phyloP scores from a whole-genome alignment of 202 grass and related monocot species.

The Hordeum pubiflorum region DNA sequence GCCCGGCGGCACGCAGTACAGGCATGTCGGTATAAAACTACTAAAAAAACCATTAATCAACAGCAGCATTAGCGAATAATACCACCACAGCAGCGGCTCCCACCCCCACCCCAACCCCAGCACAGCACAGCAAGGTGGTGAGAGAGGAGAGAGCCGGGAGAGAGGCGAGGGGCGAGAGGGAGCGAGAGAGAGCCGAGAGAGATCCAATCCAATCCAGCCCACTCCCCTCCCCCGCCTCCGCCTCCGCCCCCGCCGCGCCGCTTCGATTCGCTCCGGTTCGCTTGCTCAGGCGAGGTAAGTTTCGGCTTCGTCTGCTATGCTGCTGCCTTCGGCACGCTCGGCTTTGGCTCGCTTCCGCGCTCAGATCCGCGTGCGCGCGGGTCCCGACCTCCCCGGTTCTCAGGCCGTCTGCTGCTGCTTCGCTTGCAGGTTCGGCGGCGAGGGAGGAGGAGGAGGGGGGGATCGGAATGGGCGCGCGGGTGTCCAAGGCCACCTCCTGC shows the following conservation, averaged over 20 bases:
- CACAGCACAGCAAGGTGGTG: slow-evolving; percentile 9
- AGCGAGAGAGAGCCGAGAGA: neutral
- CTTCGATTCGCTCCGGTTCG: neutral
- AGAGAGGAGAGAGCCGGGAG: neutral
- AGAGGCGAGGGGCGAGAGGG: neutral
- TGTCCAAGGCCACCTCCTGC: slow-evolving; percentile 47
- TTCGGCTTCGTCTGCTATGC: neutral
- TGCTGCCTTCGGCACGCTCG: neutral
- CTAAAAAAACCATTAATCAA: neutral
- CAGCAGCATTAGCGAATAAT: neutral
- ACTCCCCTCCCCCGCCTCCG: neutral
- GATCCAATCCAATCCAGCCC: slow-evolving; percentile 21
- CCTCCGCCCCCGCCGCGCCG: neutral
- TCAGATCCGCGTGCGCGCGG: slow-evolving; percentile 29
- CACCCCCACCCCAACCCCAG: neutral
- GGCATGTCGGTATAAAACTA: slow-evolving; percentile 67
- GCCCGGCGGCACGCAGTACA: neutral
- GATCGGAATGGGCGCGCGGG: slow-evolving; percentile 55
- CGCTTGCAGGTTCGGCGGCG: slow-evolving; percentile 21
- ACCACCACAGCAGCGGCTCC: neutral
- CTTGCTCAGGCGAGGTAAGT: neutral
- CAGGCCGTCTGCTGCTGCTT: neutral
- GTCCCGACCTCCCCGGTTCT: neutral
- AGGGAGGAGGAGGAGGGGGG: neutral
- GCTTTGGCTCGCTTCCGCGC: neutral